These are phyloP conservation scores for Pseudohalonectria lignicola DNA, from an alignment of 2,329 filamentous ascomycete genomes.

Conservation along the genomic window DNA sequence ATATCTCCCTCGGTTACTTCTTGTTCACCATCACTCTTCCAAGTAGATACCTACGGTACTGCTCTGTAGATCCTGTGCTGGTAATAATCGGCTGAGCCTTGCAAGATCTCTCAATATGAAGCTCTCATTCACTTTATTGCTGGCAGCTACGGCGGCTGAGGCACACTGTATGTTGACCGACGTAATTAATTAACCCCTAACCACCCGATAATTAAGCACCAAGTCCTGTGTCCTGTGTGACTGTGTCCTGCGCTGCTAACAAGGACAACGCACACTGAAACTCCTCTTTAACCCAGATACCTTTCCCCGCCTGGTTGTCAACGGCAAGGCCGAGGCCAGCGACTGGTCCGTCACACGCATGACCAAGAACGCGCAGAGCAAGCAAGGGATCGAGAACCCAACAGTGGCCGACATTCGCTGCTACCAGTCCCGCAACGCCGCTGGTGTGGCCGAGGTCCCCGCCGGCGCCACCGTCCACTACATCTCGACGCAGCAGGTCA, in stretches of 20 bases:
- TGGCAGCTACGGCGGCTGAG: conserved; percentile 10
- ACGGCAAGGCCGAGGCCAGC: conserved; percentile 18
- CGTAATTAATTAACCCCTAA: no score
- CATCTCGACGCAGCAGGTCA: conserved; percentile 22
- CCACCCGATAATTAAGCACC: no score
- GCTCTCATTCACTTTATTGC: conserved; percentile 6
- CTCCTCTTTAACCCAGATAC: no score
- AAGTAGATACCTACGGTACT: no score
- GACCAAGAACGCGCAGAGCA: conserved; percentile 23
- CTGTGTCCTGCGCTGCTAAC: no score
- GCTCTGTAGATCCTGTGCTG: no score
- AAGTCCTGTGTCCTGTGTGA: no score
- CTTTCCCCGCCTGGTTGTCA: conserved; percentile 21
- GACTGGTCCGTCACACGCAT: conserved; percentile 23
- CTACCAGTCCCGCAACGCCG: conserved; percentile 20
- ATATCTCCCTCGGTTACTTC: no score
- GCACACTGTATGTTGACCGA: conserved; percentile 15
- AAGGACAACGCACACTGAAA: no score
- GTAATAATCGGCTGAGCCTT: no score
- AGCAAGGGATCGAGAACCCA: conserved; percentile 20
- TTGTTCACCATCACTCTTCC: no score
- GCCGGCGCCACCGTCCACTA: conserved; percentile 22
- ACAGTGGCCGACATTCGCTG: conserved; percentile 20
- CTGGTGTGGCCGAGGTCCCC: conserved; percentile 15
- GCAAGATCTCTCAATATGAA: conserved; percentile 8